A percentile compares a stretch with the other conserved stretches of the same genome.
Conservation (phyloP, 805 yeast genomes). For the Ogataea ganodermae region DNA sequence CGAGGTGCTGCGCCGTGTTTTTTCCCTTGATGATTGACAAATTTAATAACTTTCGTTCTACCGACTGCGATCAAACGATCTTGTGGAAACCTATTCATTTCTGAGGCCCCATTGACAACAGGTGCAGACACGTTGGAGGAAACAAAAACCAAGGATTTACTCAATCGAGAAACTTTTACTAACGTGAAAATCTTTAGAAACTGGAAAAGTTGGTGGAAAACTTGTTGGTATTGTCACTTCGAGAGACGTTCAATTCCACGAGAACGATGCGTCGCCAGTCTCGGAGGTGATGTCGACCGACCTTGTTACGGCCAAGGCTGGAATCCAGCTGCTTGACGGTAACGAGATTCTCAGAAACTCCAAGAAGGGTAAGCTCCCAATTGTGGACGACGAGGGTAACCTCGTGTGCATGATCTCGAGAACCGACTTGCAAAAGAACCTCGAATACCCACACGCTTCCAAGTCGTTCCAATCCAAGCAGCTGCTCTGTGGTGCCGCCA, state of each 20-base stretch:
- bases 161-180: constrained; percentile 8
- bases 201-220: constrained; percentile 85
- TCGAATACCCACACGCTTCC: constrained; percentile 90
- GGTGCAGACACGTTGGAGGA: too few species aligned
- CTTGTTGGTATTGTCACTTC: constrained; percentile 94
- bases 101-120: neutral
- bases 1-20: constrained; percentile 17
- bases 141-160: too few species aligned
- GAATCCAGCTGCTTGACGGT: constrained; percentile 82
- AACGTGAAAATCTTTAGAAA: constrained; percentile 49
- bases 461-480: constrained; percentile 93
- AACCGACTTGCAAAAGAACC: constrained; percentile 96
- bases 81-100: constrained; percentile 67
- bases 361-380: constrained; percentile 97
- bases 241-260: constrained; percentile 95
- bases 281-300: constrained; percentile 89
- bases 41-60: constrained; percentile 97
- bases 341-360: constrained; percentile 87
- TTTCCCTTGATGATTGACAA: constrained; percentile 53
- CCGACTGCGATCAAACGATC: constrained; percentile 97
- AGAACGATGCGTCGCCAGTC: constrained; percentile 61
- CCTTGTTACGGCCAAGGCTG: constrained; percentile 77
- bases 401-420: constrained; percentile 88
- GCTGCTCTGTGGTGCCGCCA: constrained; percentile 97
- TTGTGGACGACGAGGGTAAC: constrained; percentile 74